Evolutionary conservation across 305 asterid genomes (phyloP), one percentile per base, ranked within the genome.

Genomic region (Fraxinus greggii): DNA sequence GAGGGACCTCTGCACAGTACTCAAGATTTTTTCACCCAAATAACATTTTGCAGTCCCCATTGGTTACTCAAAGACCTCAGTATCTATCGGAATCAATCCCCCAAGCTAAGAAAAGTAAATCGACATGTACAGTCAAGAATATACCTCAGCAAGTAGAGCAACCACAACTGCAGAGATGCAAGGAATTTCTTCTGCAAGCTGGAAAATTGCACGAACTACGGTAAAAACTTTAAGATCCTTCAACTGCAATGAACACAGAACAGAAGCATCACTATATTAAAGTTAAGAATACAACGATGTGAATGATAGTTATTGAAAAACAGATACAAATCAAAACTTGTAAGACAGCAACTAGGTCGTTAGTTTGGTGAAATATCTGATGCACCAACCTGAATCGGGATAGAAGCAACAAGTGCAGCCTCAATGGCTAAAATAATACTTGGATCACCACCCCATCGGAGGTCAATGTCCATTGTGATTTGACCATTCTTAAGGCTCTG

Each of bases 391-490:
- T 97, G 99, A 87, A 97, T 93, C 72, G 98, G 99, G 79, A 97
- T 90, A 51, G 95, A 91, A 83, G 99, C 99, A 88, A 97, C 98
- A 73, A 86, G 83, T 75, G 99, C 98, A 81, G 99, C 98, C 91
- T 95, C 97, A 83, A 92, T 98, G 81, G 94, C 98, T 90, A 97
- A 86, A 84, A 97, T 67, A 70, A 97, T 97, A 89, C 89, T 97
- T 56, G 99, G 99, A 88, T 97, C 97, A 84, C 99, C 99, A 84
- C 99, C 99, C 98, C 98, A 97, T 45, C 98, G 92, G 61, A 97
- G 87, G 87, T 97, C 99, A 79, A 97, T 95, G 81, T 97, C 98
- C 99, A 97, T 97, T 6, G 96, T 97, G 85, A 97, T 92, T 88
- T 97, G 99, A 81, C 99, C 99, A 79, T 94, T 91, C 86, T 97